Percentiles rank a stretch among this genome's conserved stretches.
Conservation (phyloP, 208 protist genomes). For the Trypanosoma boissoni region DNA sequence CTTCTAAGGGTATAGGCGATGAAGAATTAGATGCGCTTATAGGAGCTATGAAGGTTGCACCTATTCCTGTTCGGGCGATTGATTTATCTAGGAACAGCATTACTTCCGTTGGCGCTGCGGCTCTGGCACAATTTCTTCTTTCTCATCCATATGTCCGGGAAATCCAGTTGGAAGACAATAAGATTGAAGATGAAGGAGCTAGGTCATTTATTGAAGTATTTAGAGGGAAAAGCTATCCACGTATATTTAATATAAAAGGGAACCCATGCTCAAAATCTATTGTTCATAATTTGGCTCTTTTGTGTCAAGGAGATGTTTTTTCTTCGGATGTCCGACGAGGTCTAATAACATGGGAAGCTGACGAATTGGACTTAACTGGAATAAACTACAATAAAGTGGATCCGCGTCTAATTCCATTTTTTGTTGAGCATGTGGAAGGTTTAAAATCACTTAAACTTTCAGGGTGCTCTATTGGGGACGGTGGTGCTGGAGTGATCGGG, state of each 20-base stretch:
- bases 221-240: constrained; percentile 27
- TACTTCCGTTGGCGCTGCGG: constrained; percentile 39
- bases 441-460: constrained; percentile 59
- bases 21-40: constrained; percentile 53
- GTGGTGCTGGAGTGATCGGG: constrained; percentile 39
- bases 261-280: constrained; percentile 47
- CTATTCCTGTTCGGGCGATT: constrained; percentile 33
- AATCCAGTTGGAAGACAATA: constrained; percentile 53
- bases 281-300: constrained; percentile 43
- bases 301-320: constrained; percentile 40
- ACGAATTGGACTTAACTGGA: constrained; percentile 47
- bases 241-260: constrained; percentile 37
- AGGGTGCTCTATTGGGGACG: constrained; percentile 38
- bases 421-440: constrained; percentile 36
- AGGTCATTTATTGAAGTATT: constrained; percentile 51
- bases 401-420: constrained; percentile 49
- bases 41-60: constrained; percentile 55
- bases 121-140: constrained; percentile 40
- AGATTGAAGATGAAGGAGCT: constrained; percentile 65
- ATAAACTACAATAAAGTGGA: constrained; percentile 55
- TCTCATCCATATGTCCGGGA: constrained; percentile 35
- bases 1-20: constrained; percentile 38
- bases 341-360: constrained; percentile 36
- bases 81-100: constrained; percentile 62
- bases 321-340: constrained; percentile 34